A percentile compares a stretch with the other conserved stretches of the same genome.
phyloP scores from a whole-genome alignment of 164 flowering plant genomes.

The Platanus orientalis region DNA sequence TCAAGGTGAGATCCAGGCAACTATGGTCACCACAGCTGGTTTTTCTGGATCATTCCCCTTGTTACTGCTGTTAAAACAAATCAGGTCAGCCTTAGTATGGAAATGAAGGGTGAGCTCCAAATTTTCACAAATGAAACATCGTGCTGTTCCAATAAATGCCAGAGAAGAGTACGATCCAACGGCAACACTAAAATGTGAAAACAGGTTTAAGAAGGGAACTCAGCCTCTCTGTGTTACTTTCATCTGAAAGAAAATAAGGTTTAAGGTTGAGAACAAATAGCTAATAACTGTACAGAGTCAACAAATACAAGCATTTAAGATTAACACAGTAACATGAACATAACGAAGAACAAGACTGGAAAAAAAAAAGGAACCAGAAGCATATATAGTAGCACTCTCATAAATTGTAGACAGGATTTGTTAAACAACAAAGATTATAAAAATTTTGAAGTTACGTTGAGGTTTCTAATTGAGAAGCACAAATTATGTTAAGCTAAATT shows the following conservation, averaged over 20 bases:
- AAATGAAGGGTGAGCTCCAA: background rate
- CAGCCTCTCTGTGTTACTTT: conserved; percentile 9
- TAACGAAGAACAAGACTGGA: too few species aligned
- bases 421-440: too few species aligned
- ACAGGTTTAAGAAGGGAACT: conserved; percentile 5
- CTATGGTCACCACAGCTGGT: background rate
- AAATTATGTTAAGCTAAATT: too few species aligned
- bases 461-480: too few species aligned
- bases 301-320: too few species aligned
- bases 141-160: background rate
- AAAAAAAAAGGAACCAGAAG: too few species aligned
- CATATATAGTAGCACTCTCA: too few species aligned
- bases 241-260: conserved; percentile 9
- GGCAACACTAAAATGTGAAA: conserved; percentile 2
- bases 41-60: conserved; percentile 1
- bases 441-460: too few species aligned
- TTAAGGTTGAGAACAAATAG: background rate
- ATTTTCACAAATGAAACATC: background rate
- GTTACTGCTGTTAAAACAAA: conserved; percentile 6
- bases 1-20: background rate
- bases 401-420: too few species aligned
- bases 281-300: too few species aligned
- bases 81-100: background rate
- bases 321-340: too few species aligned
- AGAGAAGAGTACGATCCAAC: conserved; percentile 3